These are phyloP conservation scores for Venustampulla echinocandica DNA, from an alignment of 495 filamentous ascomycete species.

Conservation along the genomic window DNA sequence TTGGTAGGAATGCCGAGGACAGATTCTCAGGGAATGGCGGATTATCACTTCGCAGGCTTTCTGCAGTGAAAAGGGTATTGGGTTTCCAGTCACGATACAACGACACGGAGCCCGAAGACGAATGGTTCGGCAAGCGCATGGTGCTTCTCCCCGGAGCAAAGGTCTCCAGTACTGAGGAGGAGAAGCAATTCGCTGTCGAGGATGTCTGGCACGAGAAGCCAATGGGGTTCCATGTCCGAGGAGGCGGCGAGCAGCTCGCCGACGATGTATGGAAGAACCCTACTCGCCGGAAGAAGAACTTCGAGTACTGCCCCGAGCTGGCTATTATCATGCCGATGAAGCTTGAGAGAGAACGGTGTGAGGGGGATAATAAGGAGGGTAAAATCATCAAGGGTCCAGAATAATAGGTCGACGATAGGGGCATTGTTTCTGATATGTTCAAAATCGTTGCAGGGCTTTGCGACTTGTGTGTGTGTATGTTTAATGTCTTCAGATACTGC, in stretches of 20 bases:
- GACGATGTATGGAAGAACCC: constrained; percentile 35
- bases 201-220: constrained; percentile 34
- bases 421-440: no score
- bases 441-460: no score
- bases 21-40: constrained; percentile 40
- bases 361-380: constrained; percentile 18
- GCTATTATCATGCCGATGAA: constrained; percentile 42
- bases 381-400: no score
- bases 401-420: no score
- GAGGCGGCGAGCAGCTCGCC: constrained; percentile 28
- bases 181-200: constrained; percentile 37
- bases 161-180: constrained; percentile 28
- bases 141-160: constrained; percentile 35
- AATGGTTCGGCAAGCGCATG: constrained; percentile 40
- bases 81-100: constrained; percentile 35
- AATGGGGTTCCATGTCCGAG: constrained; percentile 41
- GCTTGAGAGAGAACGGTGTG: constrained; percentile 37
- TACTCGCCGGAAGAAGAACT: constrained; percentile 30
- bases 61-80: constrained; percentile 32
- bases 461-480: no score
- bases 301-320: constrained; percentile 42
- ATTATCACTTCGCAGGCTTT: constrained; percentile 40
- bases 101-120: constrained; percentile 38
- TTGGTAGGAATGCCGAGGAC: constrained; percentile 26
- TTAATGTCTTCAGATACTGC: no score